phyloP scores from a whole-genome alignment of 2,329 filamentous ascomycete genomes.

The Huntiella bhutanensis region DNA sequence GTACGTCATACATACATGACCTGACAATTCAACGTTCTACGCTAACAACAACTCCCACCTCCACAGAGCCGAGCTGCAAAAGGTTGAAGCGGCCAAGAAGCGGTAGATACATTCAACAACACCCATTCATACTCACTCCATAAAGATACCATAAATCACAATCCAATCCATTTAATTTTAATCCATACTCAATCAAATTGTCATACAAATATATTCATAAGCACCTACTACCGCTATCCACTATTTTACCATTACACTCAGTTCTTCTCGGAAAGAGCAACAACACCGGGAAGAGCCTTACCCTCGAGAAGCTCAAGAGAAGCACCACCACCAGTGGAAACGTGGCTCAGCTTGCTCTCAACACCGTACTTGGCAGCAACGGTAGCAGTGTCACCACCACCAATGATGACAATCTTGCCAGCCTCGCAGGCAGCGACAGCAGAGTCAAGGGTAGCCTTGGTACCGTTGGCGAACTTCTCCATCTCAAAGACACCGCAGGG shows the following conservation, averaged over 20 bases:
- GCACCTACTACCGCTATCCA: neutral
- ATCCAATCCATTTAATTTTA: neutral
- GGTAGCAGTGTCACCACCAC: constrained; percentile 92
- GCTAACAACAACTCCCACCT: constrained; percentile 10
- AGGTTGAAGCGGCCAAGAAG: constrained; percentile 62
- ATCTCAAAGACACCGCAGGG: constrained; percentile 96
- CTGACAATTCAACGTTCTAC: neutral
- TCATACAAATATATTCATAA: neutral
- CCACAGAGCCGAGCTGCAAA: constrained; percentile 73
- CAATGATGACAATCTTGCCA: constrained; percentile 95
- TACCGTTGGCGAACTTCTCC: constrained; percentile 79
- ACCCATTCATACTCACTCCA: neutral
- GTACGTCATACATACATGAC: constrained; percentile 32
- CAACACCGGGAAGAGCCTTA: constrained; percentile 89
- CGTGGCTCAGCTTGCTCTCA: constrained; percentile 94
- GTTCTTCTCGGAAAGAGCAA: constrained; percentile 49
- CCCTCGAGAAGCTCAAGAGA: constrained; percentile 92
- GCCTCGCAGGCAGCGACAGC: constrained; percentile 61
- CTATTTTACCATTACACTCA: neutral
- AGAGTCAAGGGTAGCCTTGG: constrained; percentile 79
- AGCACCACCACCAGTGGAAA: constrained; percentile 90
- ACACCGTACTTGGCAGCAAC: constrained; percentile 94
- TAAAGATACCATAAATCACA: neutral
- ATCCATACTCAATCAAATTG: neutral
- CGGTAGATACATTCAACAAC: constrained; percentile 21